Percentiles rank a stretch among this genome's conserved stretches.
Evolutionary conservation across 106 monocot species (phyloP).

Genomic region (Amphibolis antarctica): DNA sequence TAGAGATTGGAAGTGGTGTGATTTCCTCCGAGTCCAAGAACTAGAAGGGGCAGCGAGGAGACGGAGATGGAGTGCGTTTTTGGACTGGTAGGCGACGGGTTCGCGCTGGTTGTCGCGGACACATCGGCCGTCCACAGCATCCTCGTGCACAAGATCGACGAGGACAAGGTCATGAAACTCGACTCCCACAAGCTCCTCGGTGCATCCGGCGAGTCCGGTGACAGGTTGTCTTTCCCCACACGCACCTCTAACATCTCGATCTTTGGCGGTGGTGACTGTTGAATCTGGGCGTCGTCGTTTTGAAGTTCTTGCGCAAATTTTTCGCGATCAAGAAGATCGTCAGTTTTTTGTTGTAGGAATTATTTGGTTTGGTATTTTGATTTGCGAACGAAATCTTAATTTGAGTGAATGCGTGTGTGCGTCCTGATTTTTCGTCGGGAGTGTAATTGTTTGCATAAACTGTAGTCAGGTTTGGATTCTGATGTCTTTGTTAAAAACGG

Average conservation of each 20-base stretch:
- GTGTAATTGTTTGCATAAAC: too few relatives aligned
- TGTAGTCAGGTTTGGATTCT: too few relatives aligned
- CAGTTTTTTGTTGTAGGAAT: too few relatives aligned
- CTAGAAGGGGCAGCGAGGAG: neutral
- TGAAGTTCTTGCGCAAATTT: too few relatives aligned
- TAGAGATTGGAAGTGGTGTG: neutral
- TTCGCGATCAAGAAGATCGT: too few relatives aligned
- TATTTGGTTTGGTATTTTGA: neutral
- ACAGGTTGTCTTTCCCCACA: conserved; percentile 24
- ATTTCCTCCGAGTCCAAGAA: too few relatives aligned
- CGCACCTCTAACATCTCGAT: neutral
- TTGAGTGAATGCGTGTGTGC: neutral
- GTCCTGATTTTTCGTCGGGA: too few relatives aligned
- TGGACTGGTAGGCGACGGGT: conserved; percentile 63
- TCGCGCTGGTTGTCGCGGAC: conserved; percentile 33
- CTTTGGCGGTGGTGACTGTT: neutral
- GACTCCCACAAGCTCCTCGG: conserved; percentile 97
- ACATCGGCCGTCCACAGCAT: conserved; percentile 76
- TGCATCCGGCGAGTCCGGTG: conserved; percentile 78
- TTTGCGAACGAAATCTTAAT: neutral
- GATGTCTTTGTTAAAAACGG: too few relatives aligned
- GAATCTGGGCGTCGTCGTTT: neutral
- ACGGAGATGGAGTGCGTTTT: conserved; percentile 79
- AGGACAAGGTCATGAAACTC: conserved; percentile 90
- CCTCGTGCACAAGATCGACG: conserved; percentile 77